A percentile compares a stretch with the other conserved stretches of the same genome.
Evolutionary conservation across 257 asterid species (phyloP).

Genomic region (Scutellaria barbata): DNA sequence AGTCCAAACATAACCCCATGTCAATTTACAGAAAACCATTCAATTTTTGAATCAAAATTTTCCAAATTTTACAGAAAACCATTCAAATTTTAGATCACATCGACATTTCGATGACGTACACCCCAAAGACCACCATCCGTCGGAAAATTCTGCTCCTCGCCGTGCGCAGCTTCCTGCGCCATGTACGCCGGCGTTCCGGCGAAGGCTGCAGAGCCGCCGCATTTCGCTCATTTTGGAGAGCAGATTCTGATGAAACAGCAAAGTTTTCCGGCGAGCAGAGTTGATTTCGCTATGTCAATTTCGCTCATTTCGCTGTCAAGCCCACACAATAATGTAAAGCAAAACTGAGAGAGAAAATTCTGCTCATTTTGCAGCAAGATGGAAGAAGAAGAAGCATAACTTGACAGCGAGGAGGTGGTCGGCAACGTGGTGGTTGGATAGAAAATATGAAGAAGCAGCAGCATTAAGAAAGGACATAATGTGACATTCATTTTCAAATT

Average conservation of each 20-base stretch:
- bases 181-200: slow-evolving; percentile 88
- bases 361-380: slow-evolving; percentile 53
- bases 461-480: no score
- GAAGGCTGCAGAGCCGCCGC: slow-evolving; percentile 31
- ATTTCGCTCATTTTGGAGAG: slow-evolving; percentile 63
- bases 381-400: slow-evolving; percentile 49
- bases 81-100: slow-evolving; percentile 68
- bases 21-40: no score
- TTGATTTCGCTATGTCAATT: no score
- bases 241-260: no score
- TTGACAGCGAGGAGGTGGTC: slow-evolving; percentile 73
- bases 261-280: no score
- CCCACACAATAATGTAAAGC: no score
- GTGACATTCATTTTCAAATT: no score
- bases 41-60: no score
- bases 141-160: slow-evolving; percentile 73
- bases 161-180: slow-evolving; percentile 93
- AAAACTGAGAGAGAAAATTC: slow-evolving; percentile 57
- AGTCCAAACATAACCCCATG: no score
- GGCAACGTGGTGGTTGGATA: slow-evolving; percentile 52
- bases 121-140: slow-evolving; percentile 89
- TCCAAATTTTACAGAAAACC: no score
- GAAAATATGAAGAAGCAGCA: no score
- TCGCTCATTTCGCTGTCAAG: no score
- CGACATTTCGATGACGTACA: slow-evolving; percentile 89